These are phyloP conservation scores for Saturnispora zaruensis DNA, from an alignment of 805 yeast genomes.

Conservation along the genomic window DNA sequence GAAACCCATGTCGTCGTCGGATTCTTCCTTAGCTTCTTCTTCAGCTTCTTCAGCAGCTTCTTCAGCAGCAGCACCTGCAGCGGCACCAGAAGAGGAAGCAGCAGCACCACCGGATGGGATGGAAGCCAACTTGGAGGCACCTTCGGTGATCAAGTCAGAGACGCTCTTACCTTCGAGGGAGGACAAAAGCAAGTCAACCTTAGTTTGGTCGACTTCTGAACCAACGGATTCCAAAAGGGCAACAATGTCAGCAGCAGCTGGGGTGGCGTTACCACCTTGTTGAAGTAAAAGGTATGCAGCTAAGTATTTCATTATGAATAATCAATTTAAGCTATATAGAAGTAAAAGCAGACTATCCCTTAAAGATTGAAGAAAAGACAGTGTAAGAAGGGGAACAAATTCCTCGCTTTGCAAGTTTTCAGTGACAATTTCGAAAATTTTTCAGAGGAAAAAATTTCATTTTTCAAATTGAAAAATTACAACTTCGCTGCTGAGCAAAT, in stretches of 20 bases:
- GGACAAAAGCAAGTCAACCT: constrained; percentile 68
- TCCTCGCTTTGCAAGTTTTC: not conserved
- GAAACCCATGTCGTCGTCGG: constrained; percentile 72
- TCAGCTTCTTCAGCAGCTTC: constrained; percentile 67
- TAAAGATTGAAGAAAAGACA: constrained; percentile 22
- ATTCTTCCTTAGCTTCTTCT: constrained; percentile 49
- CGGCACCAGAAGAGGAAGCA: constrained; percentile 63
- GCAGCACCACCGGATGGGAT: constrained; percentile 98
- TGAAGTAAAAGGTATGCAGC: constrained; percentile 98
- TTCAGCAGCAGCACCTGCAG: constrained; percentile 65
- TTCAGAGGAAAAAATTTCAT: not conserved
- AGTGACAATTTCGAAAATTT: not conserved
- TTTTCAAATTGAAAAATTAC: not conserved
- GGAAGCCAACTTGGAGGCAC: constrained; percentile 92
- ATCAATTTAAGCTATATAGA: constrained; percentile 60
- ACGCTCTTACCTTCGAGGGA: constrained; percentile 92
- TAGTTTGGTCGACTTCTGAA: constrained; percentile 87
- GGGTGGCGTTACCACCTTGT: constrained; percentile 93
- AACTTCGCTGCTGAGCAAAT: not conserved
- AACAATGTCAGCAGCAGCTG: constrained; percentile 88
- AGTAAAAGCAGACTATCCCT: constrained; percentile 72
- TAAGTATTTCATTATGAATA: constrained; percentile 88
- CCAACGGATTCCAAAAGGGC: constrained; percentile 89
- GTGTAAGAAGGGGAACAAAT: not conserved
- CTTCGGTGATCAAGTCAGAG: constrained; percentile 86